A percentile compares a stretch with the other conserved stretches of the same genome.
phyloP scores from a whole-genome alignment of 2,329 filamentous ascomycete genomes.

The Ophiostoma quercus region DNA sequence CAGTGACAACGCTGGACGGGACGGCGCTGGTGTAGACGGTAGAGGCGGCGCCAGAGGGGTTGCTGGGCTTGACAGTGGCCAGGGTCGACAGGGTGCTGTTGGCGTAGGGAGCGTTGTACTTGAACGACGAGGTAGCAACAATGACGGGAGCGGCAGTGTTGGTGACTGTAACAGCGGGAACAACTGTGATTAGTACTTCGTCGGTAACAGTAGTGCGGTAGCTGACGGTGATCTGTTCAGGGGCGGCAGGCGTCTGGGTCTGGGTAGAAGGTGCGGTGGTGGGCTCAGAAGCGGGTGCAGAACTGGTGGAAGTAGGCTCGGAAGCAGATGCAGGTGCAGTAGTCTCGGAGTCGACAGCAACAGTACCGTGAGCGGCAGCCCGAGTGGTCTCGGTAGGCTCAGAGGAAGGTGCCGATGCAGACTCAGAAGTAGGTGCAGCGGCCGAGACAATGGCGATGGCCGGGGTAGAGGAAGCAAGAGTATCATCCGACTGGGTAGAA shows the following conservation, averaged over 20 bases:
- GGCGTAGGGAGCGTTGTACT: slow-evolving; percentile 12
- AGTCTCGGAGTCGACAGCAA: not conserved
- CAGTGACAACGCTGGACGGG: slow-evolving; percentile 16
- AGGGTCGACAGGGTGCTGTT: slow-evolving; percentile 17
- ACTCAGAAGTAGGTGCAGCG: not conserved
- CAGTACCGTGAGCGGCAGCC: not conserved
- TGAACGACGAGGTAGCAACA: not conserved
- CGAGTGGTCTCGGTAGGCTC: not conserved
- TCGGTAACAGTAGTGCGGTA: slow-evolving; percentile 15
- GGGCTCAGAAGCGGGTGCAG: not conserved
- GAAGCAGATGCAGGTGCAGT: not conserved
- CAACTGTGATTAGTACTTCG: slow-evolving; percentile 25
- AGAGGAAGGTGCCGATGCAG: not conserved
- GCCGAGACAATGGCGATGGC: not conserved
- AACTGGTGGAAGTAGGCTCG: not conserved
- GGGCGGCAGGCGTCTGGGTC: not conserved
- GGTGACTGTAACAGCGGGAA: slow-evolving; percentile 18
- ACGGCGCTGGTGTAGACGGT: not conserved
- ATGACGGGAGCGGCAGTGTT: not conserved
- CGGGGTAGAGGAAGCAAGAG: slow-evolving; percentile 1
- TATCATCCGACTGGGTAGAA: slow-evolving; percentile 6
- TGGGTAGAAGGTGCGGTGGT: not conserved
- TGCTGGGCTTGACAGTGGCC: slow-evolving; percentile 13
- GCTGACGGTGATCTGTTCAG: slow-evolving; percentile 8
- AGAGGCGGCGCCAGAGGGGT: not conserved